These are phyloP conservation scores for Taiozyma sp. DNA, from an alignment of 1,139 yeast species.

Conservation along the genomic window DNA sequence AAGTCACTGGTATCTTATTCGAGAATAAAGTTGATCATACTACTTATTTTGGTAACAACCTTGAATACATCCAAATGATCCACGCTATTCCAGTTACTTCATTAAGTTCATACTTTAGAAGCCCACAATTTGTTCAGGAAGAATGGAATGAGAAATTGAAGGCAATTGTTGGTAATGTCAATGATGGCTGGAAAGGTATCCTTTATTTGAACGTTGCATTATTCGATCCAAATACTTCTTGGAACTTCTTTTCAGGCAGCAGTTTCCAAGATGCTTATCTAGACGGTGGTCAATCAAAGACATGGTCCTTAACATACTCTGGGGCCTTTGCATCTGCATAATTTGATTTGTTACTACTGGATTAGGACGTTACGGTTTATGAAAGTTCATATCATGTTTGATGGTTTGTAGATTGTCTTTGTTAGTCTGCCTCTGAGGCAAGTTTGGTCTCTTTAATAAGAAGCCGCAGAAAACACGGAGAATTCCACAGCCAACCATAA, in stretches of 20 bases:
- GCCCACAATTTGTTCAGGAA: slow-evolving; percentile 62
- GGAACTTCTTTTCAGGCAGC: slow-evolving; percentile 57
- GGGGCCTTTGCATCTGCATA: slow-evolving; percentile 37
- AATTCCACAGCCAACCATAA: neutral
- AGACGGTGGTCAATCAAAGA: slow-evolving; percentile 85
- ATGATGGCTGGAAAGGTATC: slow-evolving; percentile 88
- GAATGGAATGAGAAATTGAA: slow-evolving; percentile 67
- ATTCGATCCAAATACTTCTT: slow-evolving; percentile 62
- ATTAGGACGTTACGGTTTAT: neutral
- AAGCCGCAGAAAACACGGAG: neutral
- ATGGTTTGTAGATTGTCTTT: neutral
- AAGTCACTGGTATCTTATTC: slow-evolving; percentile 71
- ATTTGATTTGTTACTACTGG: neutral
- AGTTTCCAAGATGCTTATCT: slow-evolving; percentile 49
- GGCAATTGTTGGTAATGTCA: slow-evolving; percentile 46
- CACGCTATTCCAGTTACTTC: slow-evolving; percentile 94
- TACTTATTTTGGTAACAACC: slow-evolving; percentile 75
- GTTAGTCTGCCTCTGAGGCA: neutral
- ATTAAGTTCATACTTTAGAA: slow-evolving; percentile 71
- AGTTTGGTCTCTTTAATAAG: neutral
- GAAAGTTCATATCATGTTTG: neutral
- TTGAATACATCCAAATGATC: slow-evolving; percentile 89
- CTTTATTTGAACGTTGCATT: slow-evolving; percentile 76
- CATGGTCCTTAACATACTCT: slow-evolving; percentile 84
- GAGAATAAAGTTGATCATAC: slow-evolving; percentile 92